A percentile compares a stretch with the other conserved stretches of the same genome.
phyloP scores from a whole-genome alignment of 129 eudicot species.

The Flaveria robusta region DNA sequence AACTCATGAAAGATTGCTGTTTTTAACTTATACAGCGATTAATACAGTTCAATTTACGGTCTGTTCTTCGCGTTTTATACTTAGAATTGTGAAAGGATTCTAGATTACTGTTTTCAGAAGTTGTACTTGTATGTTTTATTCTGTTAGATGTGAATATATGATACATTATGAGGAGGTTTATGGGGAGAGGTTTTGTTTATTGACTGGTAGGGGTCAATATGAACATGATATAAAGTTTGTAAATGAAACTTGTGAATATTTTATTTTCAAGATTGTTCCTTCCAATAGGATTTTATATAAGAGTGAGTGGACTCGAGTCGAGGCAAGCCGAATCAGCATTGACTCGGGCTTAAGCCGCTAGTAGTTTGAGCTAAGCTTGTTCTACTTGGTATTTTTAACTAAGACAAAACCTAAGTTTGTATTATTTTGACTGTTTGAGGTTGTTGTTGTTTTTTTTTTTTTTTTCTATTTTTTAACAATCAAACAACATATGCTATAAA shows the following conservation, averaged over 20 bases:
- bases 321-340: too few species aligned
- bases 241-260: conserved; percentile 5
- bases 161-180: conserved; percentile 11
- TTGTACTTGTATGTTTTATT: neutral
- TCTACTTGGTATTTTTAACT: too few species aligned
- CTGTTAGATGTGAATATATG: conserved; percentile 8
- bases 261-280: neutral
- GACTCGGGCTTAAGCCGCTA: too few species aligned
- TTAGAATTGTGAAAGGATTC: conserved; percentile 10
- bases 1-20: conserved; percentile 28
- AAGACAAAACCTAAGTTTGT: too few species aligned
- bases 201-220: neutral
- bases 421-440: too few species aligned
- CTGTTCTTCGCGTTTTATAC: conserved; percentile 1
- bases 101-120: neutral
- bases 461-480: too few species aligned
- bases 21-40: conserved; percentile 13
- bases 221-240: conserved; percentile 22
- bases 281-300: too few species aligned
- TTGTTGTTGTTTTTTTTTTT: too few species aligned
- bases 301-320: too few species aligned
- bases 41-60: conserved; percentile 11
- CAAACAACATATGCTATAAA: too few species aligned
- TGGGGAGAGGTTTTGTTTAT: too few species aligned
- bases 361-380: too few species aligned